Evolutionary conservation across 1,139 yeast genomes (phyloP).

Genomic region (Sugiyamaella grinbergsii): DNA sequence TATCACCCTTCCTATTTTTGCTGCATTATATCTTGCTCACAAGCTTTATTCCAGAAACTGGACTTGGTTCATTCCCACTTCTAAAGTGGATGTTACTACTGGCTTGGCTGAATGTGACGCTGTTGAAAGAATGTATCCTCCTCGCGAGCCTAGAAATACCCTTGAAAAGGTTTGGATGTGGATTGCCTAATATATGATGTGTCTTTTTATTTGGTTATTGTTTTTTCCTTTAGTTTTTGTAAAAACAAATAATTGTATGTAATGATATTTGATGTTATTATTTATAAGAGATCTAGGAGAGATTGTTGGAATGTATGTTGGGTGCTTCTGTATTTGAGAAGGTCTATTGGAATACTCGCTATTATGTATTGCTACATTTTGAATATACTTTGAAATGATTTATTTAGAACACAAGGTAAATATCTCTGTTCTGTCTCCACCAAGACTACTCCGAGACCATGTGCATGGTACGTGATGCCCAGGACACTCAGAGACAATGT

Average conservation of each 20-base stretch:
- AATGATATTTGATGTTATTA: background rate
- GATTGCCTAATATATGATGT: slow-evolving; percentile 43
- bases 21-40: slow-evolving; percentile 53
- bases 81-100: slow-evolving; percentile 50
- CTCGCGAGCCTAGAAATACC: slow-evolving; percentile 43
- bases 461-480: too few species aligned
- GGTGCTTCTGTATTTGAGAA: too few species aligned
- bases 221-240: background rate
- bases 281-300: too few species aligned
- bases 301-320: too few species aligned
- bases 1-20: slow-evolving; percentile 54
- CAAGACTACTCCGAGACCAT: too few species aligned
- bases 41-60: slow-evolving; percentile 52
- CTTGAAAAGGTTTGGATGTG: slow-evolving; percentile 50
- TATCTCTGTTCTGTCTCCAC: too few species aligned
- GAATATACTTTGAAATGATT: too few species aligned
- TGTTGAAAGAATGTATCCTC: slow-evolving; percentile 44
- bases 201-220: slow-evolving; percentile 3
- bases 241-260: slow-evolving; percentile 3
- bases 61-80: slow-evolving; percentile 48
- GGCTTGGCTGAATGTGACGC: slow-evolving; percentile 56
- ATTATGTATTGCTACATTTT: too few species aligned
- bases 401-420: too few species aligned
- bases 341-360: too few species aligned
- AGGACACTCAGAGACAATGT: too few species aligned